Percentiles rank a stretch among this genome's conserved stretches.
phyloP scores from a whole-genome alignment of 106 monocot species.

The Apostasia ramifera region DNA sequence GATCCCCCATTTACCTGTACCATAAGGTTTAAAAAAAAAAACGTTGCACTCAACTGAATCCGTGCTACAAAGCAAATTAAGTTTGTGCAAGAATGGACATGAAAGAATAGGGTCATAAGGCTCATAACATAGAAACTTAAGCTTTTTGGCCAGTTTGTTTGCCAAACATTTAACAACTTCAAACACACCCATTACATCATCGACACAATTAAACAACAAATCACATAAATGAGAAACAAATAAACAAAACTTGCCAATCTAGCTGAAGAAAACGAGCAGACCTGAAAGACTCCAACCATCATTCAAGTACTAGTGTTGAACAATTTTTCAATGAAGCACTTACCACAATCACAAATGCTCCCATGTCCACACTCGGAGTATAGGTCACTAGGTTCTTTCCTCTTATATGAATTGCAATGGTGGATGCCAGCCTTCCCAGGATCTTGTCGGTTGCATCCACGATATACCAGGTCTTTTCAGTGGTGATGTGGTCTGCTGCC shows the following conservation, averaged over 20 bases:
- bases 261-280: background rate
- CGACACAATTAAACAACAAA: too few relatives aligned
- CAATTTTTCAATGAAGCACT: background rate
- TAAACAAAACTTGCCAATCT: background rate
- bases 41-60: too few relatives aligned
- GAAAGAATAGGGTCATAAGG: too few relatives aligned
- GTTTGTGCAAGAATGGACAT: too few relatives aligned
- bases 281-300: background rate
- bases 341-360: conserved; percentile 96
- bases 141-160: too few relatives aligned
- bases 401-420: conserved; percentile 81
- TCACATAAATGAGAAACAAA: background rate
- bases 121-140: too few relatives aligned
- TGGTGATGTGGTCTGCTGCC: conserved; percentile 76
- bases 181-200: too few relatives aligned
- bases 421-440: conserved; percentile 75
- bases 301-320: background rate
- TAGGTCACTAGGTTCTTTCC: conserved; percentile 83
- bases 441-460: conserved; percentile 91
- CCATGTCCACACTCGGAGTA: conserved; percentile 96
- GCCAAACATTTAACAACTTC: too few relatives aligned
- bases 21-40: too few relatives aligned
- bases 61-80: too few relatives aligned
- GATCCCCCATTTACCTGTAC: too few relatives aligned
- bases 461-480: conserved; percentile 91